Base-by-base conservation (phyloP, 345 rosid species). In the Moricandia arvensis region DNA sequence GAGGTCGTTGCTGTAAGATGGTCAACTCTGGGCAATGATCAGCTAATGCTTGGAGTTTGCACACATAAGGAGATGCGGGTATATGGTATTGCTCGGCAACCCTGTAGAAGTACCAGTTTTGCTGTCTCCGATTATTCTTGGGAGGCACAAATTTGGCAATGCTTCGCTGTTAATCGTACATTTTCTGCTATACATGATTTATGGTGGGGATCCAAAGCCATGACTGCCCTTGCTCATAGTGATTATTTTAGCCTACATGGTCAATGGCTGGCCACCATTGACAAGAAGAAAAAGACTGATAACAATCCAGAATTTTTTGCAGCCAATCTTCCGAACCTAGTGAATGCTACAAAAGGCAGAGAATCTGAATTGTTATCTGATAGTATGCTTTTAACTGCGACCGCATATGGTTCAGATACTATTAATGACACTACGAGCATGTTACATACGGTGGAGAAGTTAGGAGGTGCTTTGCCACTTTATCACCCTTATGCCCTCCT, bases 401-500 rank as follows among this genome's bases (percentile, higher is more conserved):
- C 76, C 18, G 66, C 81, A 74, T 66, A 66, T 72, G 73, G 59
- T 68, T 83, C 86, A 76, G 74, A 59, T 63, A 51, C 45, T 33
- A 47, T 69, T 58, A 71, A 59, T 49, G 86, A 80, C 69, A 78
- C 54, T 41, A 85, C 89, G 81, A 85, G 85, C 84, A 74, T 93
- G 83, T 67, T 75, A 9, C 88, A 82, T 63, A 66, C 86, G 69
- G 86, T 84, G 35, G 90, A 88, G 73, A 82, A 76, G 73, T 76
- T 90, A 41, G 75, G 80, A 69, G 90, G 89, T 67, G 69, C 83
- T 74, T 71, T 93, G 77, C 96, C 94, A 38, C 76, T 85, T 43
- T 85, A 89, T 85, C 93, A 93, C 66, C 97, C 96, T 15, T 82
- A 83, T 80, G 91, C 86, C 59, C 94, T 93, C 54, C 83, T 87